Base-by-base conservation (phyloP, 192 early-diverging fungal genomes). In the Mortierella claussenii region DNA sequence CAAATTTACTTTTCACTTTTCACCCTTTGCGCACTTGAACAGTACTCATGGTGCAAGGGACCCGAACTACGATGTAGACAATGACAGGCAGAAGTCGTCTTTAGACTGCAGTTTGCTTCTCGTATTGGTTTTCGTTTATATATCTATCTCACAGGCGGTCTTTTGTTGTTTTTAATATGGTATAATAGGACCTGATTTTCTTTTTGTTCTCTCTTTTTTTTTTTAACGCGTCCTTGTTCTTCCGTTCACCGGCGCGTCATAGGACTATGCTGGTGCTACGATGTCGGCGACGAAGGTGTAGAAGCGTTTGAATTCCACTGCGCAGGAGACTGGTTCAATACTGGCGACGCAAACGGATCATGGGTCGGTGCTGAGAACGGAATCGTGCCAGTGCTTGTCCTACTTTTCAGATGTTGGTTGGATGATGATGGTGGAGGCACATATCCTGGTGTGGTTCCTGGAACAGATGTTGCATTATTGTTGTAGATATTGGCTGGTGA, bases 331-430 rank as follows among this genome's bases (percentile, higher is more conserved):
- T 24, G 57, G 2, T 3, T 32, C 43, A 47, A 47, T 13, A 21
- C 31, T 3, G 57, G 44, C 23, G 43, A 60, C 13, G 57, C 57
- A 33, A 60, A 60, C 0, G 57, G 44, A 34, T 60, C 30, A 12
- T 47, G 57, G 9, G 43, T 33, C 26, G 57, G 44, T 33, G 57
- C 7, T 26, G 56, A n/a, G n/a, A n/a, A n/a, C n/a, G n/a, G 56
- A 15, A 31, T 1, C 8, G 56, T 45, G 17, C 18, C 18, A 12
- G 8, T 45, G 4, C 21, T 3, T 3, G 4, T n/a, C 17, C n/a
- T 28, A 44, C 13, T 23, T 21, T 9, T 40, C 2, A 1, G n/a
- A 10, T 42, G 17, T 10, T 56, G 23, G 27, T 5, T 33, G 37
- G 17, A 13, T 24, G 4, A 10, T 4, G 54, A 40, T 24, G 18